Base-by-base conservation (phyloP, 148 eudicot genomes). In the Cornus florida region DNA sequence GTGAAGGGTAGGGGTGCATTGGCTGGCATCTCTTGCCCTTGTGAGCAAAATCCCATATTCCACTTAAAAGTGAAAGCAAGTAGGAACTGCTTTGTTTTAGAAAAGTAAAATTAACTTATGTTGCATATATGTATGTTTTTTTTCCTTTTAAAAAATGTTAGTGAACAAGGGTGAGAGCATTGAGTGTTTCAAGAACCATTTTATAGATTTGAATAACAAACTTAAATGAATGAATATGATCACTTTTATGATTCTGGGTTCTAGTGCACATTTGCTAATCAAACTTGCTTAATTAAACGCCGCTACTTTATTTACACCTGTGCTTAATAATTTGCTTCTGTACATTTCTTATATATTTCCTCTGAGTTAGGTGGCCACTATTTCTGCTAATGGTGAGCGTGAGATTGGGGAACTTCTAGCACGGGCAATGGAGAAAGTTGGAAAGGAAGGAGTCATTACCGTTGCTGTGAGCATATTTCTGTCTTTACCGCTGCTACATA, bases 381-480 rank as follows among this genome's bases (percentile, higher is more conserved):
- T 96, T 66, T 94, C 98, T 71, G 99, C 99, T 13, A 96, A 94
- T 81, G 97, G 98, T 31, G 99, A 96, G 72, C 90, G 87, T 78
- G 97, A 92, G 80, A 96, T 96, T 82, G 98, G 99, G 74, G 94
- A 96, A 79, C 76, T 93, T 64, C 85, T 96, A 75, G 99, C 98
- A 19, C 83, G 89, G 62, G 98, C 99, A 23, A 92, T 96, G 98
- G 98, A 91, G 83, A 96, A 92, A 92, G 98, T 96, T 80, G 99
- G 99, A 76, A 94, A 92, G 83, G 95, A 93, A 86, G 99, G 99
- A 71, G 92, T 96, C 48, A 94, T 96, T 57, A 93, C 97, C 74
- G 91, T 96, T 82, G 81, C 97, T 75, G 99, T 96, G 71, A 96
- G 98, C 75, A 80, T 60, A 69, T 73, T 65, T 71, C 46, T 23